phyloP scores from a whole-genome alignment of 441 rosid genomes.

The Pelargonium fulgidum region DNA sequence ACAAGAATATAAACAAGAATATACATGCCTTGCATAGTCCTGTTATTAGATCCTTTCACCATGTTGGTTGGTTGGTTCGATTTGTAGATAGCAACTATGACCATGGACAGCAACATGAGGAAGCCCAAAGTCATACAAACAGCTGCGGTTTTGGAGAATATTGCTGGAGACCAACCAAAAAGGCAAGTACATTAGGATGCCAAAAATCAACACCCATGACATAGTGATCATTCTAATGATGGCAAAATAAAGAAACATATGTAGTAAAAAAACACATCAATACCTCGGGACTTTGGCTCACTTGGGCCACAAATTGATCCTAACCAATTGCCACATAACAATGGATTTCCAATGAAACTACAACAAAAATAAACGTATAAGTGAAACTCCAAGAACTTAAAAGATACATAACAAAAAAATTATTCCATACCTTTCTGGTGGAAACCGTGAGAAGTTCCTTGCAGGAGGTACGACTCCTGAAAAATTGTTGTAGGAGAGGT shows the following conservation, averaged over 20 bases:
- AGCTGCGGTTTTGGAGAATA: slow-evolving; percentile 52
- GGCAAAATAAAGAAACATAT: neutral
- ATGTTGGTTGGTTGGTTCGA: slow-evolving; percentile 43
- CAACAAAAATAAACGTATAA: neutral
- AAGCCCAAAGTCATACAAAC: slow-evolving; percentile 62
- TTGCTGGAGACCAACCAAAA: slow-evolving; percentile 24
- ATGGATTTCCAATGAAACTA: slow-evolving; percentile 76
- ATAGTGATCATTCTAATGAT: neutral
- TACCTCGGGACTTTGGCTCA: slow-evolving; percentile 52
- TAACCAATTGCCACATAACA: slow-evolving; percentile 74
- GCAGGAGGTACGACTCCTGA: slow-evolving; percentile 31
- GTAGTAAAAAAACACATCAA: neutral
- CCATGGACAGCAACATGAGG: slow-evolving; percentile 43
- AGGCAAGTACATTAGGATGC: neutral
- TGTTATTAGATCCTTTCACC: slow-evolving; percentile 25
- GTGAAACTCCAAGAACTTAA: neutral
- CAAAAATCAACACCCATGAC: neutral
- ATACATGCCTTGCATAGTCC: slow-evolving; percentile 36
- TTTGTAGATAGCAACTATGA: slow-evolving; percentile 53
- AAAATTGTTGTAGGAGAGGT: slow-evolving; percentile 75
- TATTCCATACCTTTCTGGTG: slow-evolving; percentile 49
- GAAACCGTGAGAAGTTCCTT: slow-evolving; percentile 61
- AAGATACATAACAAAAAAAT: neutral
- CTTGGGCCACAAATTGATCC: slow-evolving; percentile 68
- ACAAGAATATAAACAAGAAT: neutral